phyloP scores from a whole-genome alignment of 2,329 filamentous ascomycete species.

The Xylariaceae sp. region DNA sequence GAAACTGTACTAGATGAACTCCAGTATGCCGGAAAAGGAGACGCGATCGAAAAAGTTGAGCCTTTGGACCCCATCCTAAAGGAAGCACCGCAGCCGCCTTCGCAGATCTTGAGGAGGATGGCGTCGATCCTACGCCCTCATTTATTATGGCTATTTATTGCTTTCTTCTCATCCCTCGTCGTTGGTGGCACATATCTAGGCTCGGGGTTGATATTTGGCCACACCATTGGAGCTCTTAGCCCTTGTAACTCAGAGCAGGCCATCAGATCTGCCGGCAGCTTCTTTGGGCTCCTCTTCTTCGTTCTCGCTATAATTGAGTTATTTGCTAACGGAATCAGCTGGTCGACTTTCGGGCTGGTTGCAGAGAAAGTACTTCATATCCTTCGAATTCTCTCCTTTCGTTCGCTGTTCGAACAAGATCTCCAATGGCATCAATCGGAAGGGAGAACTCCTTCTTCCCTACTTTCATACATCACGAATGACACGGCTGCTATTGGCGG shows the following conservation, averaged over 20 bases:
- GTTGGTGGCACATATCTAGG: constrained; percentile 52
- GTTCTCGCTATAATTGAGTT: constrained; percentile 53
- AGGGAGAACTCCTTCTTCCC: constrained; percentile 54
- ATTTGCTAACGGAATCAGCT: constrained; percentile 57
- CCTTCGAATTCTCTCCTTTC: constrained; percentile 60
- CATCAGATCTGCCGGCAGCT: constrained; percentile 34
- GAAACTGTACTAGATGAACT: constrained; percentile 14
- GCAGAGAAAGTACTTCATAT: constrained; percentile 63
- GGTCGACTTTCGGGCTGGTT: constrained; percentile 48
- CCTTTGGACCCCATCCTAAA: constrained; percentile 7
- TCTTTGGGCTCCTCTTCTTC: constrained; percentile 43
- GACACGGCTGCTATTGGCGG: constrained; percentile 65
- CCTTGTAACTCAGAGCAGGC: constrained; percentile 40
- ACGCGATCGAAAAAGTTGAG: constrained; percentile 12
- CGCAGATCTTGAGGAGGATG: constrained; percentile 37
- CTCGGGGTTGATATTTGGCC: constrained; percentile 54
- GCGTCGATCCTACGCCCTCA: constrained; percentile 37
- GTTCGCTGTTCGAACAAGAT: constrained; percentile 62
- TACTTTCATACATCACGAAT: constrained; percentile 65
- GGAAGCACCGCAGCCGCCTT: constrained; percentile 26
- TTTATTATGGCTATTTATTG: constrained; percentile 37
- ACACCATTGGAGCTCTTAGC: constrained; percentile 48
- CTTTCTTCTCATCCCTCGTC: constrained; percentile 43
- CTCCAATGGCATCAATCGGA: constrained; percentile 68
- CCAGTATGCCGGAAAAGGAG: constrained; percentile 6